Conservation (phyloP, 805 yeast species). For the Yarrowia alimentaria region DNA sequence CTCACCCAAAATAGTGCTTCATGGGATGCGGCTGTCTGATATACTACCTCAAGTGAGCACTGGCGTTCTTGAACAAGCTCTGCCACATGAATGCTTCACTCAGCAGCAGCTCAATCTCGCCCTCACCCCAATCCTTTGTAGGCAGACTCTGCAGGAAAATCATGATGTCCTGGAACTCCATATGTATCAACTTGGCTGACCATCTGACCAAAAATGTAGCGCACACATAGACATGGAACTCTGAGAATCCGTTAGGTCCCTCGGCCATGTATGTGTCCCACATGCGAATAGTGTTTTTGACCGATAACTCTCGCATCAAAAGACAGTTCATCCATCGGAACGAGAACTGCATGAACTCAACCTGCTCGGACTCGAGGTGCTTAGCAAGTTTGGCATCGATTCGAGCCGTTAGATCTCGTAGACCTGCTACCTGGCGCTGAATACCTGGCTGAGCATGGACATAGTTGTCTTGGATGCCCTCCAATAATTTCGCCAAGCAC, state of each 20-base stretch:
- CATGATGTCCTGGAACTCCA: conserved; percentile 94
- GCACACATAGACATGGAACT: conserved; percentile 94
- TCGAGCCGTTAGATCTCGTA: conserved; percentile 71
- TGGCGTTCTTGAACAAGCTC: conserved; percentile 81
- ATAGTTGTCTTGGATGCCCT: conserved; percentile 94
- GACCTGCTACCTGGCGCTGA: conserved; percentile 79
- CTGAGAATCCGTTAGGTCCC: conserved; percentile 70
- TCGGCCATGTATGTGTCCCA: conserved; percentile 87
- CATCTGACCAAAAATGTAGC: conserved; percentile 93
- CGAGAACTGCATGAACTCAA: conserved; percentile 94
- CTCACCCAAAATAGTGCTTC: too few relatives aligned
- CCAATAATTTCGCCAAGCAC: conserved; percentile 88
- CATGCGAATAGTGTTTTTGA: conserved; percentile 80
- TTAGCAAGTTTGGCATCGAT: conserved; percentile 71
- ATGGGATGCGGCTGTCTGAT: too few relatives aligned
- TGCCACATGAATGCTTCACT: conserved; percentile 99
- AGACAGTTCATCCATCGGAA: conserved; percentile 99
- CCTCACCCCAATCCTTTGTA: conserved; percentile 78
- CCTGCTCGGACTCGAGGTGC: conserved; percentile 75
- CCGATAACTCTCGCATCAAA: conserved; percentile 86
- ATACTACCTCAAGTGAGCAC: conserved; percentile 66
- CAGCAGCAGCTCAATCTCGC: conserved; percentile 83
- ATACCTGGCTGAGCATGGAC: conserved; percentile 99
- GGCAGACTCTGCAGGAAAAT: conserved; percentile 90
- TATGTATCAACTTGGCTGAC: conserved; percentile 68